phyloP scores from a whole-genome alignment of 495 filamentous ascomycete species.

The Cudoniella acicularis region DNA sequence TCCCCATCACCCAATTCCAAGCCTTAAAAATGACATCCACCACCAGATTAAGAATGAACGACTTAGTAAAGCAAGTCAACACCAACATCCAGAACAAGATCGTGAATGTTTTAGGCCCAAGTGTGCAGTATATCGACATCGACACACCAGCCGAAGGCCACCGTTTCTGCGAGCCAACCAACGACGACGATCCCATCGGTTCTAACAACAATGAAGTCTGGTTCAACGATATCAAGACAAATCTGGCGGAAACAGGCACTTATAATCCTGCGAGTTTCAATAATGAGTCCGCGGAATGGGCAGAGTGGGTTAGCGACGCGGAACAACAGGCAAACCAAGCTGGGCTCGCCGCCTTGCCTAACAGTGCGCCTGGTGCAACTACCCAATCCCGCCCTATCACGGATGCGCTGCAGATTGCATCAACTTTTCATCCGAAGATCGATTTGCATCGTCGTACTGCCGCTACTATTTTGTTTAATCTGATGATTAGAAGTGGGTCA shows the following conservation, averaged over 20 bases:
- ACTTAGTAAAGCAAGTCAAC: not conserved
- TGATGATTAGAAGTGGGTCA: no score
- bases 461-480: no score
- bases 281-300: no score
- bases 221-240: not conserved
- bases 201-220: not conserved
- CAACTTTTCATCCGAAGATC: no score
- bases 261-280: no score
- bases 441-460: no score
- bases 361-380: no score
- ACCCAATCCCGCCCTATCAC: no score
- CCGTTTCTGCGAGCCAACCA: slow-evolving; percentile 5
- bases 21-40: not conserved
- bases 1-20: not conserved
- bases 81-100: not conserved
- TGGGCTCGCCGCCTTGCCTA: no score
- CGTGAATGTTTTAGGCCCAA: not conserved
- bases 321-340: no score
- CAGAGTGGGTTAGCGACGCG: no score
- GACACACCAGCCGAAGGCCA: not conserved
- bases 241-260: not conserved
- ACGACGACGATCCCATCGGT: slow-evolving; percentile 3
- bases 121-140: not conserved
- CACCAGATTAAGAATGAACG: not conserved
- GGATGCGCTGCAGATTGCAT: no score